Base-by-base conservation (phyloP, 108 stramenopile species). In the Nitzschia inconspicua region DNA sequence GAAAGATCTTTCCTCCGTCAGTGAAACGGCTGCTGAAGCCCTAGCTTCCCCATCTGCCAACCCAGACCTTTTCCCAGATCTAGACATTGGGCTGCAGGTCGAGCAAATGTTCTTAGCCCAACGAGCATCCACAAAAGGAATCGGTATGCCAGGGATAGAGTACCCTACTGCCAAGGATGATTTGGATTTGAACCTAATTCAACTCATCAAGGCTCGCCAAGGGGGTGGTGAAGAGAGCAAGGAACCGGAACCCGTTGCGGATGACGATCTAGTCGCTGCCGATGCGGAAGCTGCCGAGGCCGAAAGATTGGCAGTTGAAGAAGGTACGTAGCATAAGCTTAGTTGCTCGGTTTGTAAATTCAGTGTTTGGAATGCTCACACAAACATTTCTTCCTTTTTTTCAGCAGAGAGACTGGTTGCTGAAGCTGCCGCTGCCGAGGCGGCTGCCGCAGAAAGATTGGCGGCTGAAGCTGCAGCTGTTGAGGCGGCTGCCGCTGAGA, bases 161-260 rank as follows among this genome's bases (percentile, higher is more conserved):
- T 95, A 92, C 60, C 75, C 70, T 26, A 86, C 89, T n/a, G 91
- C 94, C 27, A 89, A 89, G 76, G 89, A 80, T 56, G 94, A 95
- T 58, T 70, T 95, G 48, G 89, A 92, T 49, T 64, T 95, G 37
- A 88, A 95, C 65, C 76, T 95, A 31, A 92, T 95, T 66, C 75
- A 84, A 18, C 58, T 95, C 6, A 79, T 94, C 39, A 94, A 94
- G 68, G 67, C 80, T 20, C 83, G 80, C 32, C 60, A 69, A 74
- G 82, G 63, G 10, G 78, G 67, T 40, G 75, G 64, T 34, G 60
- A 47, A 6, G 64, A 69, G 20, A 60, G 61, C 20, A 57, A 57
- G 6, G 65, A 68, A 29, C 50, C 55, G 55, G 53, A 64, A 50
- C 71, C 62, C 44, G 44, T 44, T 24, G 58, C 35, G 34, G 73